Conservation (phyloP, 371 early-diverging fungal genomes). For the Mucor velutinosus region DNA sequence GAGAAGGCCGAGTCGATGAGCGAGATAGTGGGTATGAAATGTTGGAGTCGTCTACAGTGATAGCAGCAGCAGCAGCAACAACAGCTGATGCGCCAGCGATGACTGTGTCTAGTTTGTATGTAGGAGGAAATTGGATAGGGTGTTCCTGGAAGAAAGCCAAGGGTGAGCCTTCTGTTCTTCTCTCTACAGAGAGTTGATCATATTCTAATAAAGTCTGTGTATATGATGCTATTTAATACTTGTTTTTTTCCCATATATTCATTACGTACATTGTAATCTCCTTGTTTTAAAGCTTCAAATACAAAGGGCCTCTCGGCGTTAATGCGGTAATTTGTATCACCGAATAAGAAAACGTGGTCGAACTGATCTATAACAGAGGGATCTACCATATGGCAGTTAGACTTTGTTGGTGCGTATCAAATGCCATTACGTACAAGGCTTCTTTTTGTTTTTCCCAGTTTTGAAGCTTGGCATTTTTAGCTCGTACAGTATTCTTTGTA, state of each 20-base stretch:
- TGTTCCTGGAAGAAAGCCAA: conserved; percentile 74
- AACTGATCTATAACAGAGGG: conserved; percentile 49
- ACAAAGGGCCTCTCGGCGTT: conserved; percentile 59
- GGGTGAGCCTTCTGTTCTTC: conserved; percentile 37
- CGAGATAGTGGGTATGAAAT: neutral
- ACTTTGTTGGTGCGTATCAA: neutral
- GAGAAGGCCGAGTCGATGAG: neutral
- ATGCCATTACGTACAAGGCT: conserved; percentile 6
- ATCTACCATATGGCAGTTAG: conserved; percentile 12
- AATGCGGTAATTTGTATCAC: conserved; percentile 83
- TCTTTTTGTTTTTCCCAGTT: conserved; percentile 13
- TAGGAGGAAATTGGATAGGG: conserved; percentile 84
- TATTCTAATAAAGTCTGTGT: conserved; percentile 53
- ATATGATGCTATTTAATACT: neutral
- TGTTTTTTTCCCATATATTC: neutral
- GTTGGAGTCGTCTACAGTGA: neutral
- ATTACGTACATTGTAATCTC: conserved; percentile 47
- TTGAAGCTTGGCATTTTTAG: conserved; percentile 35
- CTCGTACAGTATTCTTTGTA: conserved; percentile 39
- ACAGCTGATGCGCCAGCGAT: conserved; percentile 4
- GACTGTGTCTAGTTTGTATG: conserved; percentile 81
- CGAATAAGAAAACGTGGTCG: conserved; percentile 77
- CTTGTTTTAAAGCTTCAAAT: conserved; percentile 47
- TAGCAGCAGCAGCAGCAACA: neutral
- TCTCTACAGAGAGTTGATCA: conserved; percentile 66